Conservation (phyloP, 805 yeast genomes). For the Candida andamanensis region DNA sequence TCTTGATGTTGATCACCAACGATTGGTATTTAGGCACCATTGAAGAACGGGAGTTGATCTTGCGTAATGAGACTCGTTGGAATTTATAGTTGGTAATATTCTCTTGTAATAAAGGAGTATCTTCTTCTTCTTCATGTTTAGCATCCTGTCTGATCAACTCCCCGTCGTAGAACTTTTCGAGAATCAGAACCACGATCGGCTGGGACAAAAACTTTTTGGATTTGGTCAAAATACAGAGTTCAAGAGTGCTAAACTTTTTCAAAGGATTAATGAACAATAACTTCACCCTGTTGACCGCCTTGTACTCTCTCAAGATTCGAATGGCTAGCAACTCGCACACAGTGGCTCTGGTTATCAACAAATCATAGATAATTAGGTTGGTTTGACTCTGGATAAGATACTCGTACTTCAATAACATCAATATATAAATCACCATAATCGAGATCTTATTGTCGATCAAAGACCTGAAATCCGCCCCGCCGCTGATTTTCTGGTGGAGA, state of each 20-base stretch:
- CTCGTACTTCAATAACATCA: constrained; percentile 33
- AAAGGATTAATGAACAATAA: constrained; percentile 44
- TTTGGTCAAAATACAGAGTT: constrained; percentile 47
- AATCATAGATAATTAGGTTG: constrained; percentile 32
- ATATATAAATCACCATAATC: constrained; percentile 23
- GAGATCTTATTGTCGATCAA: constrained; percentile 17
- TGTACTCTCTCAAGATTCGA: constrained; percentile 44
- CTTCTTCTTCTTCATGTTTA: constrained; percentile 8
- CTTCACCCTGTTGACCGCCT: constrained; percentile 38
- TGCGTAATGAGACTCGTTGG: constrained; percentile 26
- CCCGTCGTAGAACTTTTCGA: constrained; percentile 50
- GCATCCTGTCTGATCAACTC: constrained; percentile 28
- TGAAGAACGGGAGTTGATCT: constrained; percentile 25
- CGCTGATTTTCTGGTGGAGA: constrained; percentile 27
- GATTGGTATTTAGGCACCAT: constrained; percentile 40
- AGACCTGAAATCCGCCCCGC: constrained; percentile 22
- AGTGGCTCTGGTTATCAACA: constrained; percentile 41
- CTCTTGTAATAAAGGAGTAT: constrained; percentile 11
- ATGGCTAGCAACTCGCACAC: constrained; percentile 52
- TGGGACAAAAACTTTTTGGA: constrained; percentile 49
- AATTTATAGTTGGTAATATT: constrained; percentile 27
- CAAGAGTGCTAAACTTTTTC: constrained; percentile 43
- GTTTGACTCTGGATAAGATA: constrained; percentile 35
- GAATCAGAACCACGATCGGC: constrained; percentile 43
- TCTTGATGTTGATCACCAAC: constrained; percentile 32